These are phyloP conservation scores for Yarrowia alimentaria DNA, from an alignment of 805 yeast species.

Conservation along the genomic window DNA sequence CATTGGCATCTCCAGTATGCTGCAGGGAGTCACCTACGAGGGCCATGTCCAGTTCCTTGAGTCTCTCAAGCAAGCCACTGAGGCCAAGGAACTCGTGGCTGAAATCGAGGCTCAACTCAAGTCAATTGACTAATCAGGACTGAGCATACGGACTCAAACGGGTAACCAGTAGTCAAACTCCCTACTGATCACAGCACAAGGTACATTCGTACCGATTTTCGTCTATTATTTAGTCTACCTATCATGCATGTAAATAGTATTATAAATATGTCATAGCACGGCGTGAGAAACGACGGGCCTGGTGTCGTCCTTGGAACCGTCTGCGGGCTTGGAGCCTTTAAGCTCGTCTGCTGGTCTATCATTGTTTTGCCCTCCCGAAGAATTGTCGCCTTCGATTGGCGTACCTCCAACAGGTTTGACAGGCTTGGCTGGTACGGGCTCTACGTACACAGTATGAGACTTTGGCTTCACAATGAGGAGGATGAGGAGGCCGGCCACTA, in stretches of 20 bases:
- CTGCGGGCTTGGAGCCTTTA: too few relatives aligned
- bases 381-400: neutral
- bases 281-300: constrained; percentile 24
- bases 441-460: constrained; percentile 29
- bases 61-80: constrained; percentile 5
- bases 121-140: neutral
- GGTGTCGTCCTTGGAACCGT: too few relatives aligned
- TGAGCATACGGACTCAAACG: too few relatives aligned
- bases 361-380: constrained; percentile 2
- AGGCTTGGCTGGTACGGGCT: constrained; percentile 10
- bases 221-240: neutral
- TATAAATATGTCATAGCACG: constrained; percentile 25
- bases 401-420: neutral
- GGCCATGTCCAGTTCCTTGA: constrained; percentile 12
- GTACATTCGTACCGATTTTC: too few relatives aligned
- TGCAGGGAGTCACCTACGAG: constrained; percentile 2
- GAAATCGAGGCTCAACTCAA: constrained; percentile 10
- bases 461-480: constrained; percentile 59
- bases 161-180: too few relatives aligned
- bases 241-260: constrained; percentile 25
- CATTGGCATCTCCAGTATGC: constrained; percentile 12
- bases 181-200: too few relatives aligned
- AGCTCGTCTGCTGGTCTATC: constrained; percentile 26
- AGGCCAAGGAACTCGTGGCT: constrained; percentile 2
- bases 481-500: constrained; percentile 70